Percentiles rank a stretch among this genome's conserved stretches.
phyloP scores from a whole-genome alignment of 1,139 yeast species.

The Taphrina confusa region DNA sequence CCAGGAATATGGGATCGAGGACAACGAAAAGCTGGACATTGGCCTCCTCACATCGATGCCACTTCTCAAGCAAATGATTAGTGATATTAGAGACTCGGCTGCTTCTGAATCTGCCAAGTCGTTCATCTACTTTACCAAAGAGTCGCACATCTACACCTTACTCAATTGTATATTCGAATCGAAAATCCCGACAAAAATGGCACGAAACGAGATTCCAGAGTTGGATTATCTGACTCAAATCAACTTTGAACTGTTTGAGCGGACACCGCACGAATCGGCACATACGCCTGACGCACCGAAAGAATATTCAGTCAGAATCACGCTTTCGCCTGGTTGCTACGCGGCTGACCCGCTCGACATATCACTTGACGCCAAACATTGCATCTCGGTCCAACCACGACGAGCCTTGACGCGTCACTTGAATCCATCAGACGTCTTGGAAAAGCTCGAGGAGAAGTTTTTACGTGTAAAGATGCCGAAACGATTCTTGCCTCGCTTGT shows the following conservation, averaged over 20 bases:
- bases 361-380: constrained; percentile 92
- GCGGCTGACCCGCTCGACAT: constrained; percentile 97
- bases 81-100: constrained; percentile 78
- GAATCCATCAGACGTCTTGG: constrained; percentile 86
- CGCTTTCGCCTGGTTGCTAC: constrained; percentile 96
- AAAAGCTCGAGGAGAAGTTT: constrained; percentile 77
- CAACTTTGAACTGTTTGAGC: constrained; percentile 85
- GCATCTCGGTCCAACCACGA: constrained; percentile 92
- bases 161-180: constrained; percentile 88
- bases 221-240: constrained; percentile 94
- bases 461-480: constrained; percentile 87
- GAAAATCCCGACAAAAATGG: constrained; percentile 91
- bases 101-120: constrained; percentile 77
- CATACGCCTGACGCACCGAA: constrained; percentile 59
- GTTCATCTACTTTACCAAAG: constrained; percentile 91
- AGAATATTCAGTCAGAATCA: constrained; percentile 81
- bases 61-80: constrained; percentile 79
- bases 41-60: constrained; percentile 94
- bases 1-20: constrained; percentile 96
- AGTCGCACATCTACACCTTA: constrained; percentile 92
- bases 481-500: constrained; percentile 65
- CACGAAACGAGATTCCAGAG: constrained; percentile 93
- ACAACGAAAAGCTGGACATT: constrained; percentile 91
- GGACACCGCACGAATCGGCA: constrained; percentile 46
- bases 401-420: constrained; percentile 86